A percentile compares a stretch with the other conserved stretches of the same genome.
These are phyloP conservation scores for Ophiocytium majus DNA, from an alignment of 352 stramenopile genomes.

Conservation along the genomic window DNA sequence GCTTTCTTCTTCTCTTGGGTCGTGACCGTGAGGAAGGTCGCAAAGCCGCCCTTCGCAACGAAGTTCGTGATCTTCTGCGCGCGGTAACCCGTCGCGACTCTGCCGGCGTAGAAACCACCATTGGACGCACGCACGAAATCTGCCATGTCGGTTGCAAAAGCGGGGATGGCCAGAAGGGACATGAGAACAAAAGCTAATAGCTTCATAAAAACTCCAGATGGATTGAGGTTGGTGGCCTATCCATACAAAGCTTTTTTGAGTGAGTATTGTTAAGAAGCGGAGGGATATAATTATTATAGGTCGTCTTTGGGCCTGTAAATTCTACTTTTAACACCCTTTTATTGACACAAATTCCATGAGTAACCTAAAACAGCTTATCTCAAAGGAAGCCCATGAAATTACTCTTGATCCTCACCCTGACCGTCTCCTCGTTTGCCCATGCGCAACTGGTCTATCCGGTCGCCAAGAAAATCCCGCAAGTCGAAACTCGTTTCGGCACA, in stretches of 20 bases:
- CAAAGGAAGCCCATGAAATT: constrained; percentile 3
- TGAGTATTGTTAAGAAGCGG: too few relatives aligned
- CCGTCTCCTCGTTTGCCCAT: not conserved
- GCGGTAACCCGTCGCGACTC: not conserved
- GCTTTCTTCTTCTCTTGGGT: not conserved
- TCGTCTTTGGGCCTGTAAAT: too few relatives aligned
- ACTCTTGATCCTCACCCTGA: not conserved
- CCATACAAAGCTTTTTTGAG: too few relatives aligned
- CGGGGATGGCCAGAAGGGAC: not conserved
- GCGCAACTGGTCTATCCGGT: constrained; percentile 1
- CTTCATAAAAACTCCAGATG: constrained; percentile 14
- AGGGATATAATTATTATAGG: too few relatives aligned
- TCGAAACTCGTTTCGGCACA: constrained; percentile 4
- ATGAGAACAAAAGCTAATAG: not conserved
- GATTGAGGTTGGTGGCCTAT: too few relatives aligned
- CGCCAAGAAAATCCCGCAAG: not conserved
- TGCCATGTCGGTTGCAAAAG: not conserved
- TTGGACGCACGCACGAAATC: not conserved
- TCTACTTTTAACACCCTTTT: too few relatives aligned
- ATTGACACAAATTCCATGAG: too few relatives aligned
- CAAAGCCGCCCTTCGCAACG: not conserved
- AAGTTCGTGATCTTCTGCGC: not conserved
- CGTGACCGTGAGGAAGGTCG: not conserved
- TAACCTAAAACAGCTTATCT: too few relatives aligned
- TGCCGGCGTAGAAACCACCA: not conserved